Evolutionary conservation across 345 rosid genomes (phyloP).

Genomic region (Syzygium aqueum): DNA sequence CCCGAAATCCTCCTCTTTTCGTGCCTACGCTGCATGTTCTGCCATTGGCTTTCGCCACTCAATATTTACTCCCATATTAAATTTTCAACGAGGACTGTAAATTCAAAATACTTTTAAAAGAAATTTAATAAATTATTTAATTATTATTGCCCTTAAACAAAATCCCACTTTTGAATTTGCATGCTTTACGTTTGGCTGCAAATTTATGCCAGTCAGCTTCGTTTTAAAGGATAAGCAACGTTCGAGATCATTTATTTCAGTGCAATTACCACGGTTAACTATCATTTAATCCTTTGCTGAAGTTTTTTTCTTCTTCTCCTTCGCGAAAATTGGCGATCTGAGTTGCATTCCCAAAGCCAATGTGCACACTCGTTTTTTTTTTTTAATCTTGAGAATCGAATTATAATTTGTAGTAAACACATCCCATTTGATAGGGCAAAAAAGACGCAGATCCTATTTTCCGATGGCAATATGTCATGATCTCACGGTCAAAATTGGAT

Average conservation of each 20-base stretch:
- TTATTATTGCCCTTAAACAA: background rate
- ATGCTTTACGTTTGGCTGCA: background rate
- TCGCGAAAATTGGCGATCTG: background rate
- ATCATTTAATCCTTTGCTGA: background rate
- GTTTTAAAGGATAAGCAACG: background rate
- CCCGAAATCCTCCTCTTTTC: background rate
- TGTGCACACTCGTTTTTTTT: background rate
- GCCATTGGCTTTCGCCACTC: background rate
- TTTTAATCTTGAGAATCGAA: background rate
- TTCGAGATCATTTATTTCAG: background rate
- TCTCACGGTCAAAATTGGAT: background rate
- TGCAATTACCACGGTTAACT: background rate
- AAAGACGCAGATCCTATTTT: background rate
- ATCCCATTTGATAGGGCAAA: background rate
- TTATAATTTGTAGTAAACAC: background rate
- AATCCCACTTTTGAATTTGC: background rate
- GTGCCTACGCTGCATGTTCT: background rate
- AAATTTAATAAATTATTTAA: background rate
- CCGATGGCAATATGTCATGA: background rate
- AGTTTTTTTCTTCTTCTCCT: background rate
- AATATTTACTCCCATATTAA: background rate
- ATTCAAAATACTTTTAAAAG: background rate
- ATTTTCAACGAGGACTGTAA: background rate
- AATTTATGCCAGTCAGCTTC: background rate
- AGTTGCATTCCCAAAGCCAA: background rate